A percentile compares a stretch with the other conserved stretches of the same genome.
These are phyloP conservation scores for Aspergillus pseudotamarii DNA, from an alignment of 2,329 filamentous ascomycete species.

Conservation along the genomic window DNA sequence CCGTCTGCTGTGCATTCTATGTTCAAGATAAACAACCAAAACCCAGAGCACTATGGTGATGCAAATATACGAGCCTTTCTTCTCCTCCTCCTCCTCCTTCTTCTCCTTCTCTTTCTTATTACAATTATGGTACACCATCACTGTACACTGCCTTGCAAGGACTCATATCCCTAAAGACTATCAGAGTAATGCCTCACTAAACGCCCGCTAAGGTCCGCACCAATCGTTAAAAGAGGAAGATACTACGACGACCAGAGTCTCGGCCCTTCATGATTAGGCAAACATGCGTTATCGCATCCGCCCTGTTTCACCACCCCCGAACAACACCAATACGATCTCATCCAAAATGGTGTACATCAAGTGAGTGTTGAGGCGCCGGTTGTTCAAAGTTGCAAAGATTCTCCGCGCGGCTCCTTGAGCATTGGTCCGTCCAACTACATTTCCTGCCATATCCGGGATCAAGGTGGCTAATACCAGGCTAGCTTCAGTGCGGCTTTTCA, in stretches of 20 bases:
- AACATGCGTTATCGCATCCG: constrained; percentile 7
- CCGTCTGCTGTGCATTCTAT: not conserved
- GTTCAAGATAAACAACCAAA: not conserved
- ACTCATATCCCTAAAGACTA: not conserved
- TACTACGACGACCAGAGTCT: not conserved
- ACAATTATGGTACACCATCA: not conserved
- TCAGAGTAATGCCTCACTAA: not conserved
- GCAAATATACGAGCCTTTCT: not conserved
- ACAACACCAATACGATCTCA: constrained; percentile 68
- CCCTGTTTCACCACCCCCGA: constrained; percentile 44
- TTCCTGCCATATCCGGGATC: constrained; percentile 86
- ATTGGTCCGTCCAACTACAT: constrained; percentile 89
- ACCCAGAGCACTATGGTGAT: not conserved
- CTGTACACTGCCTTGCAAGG: not conserved
- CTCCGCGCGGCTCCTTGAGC: constrained; percentile 87
- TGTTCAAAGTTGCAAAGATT: constrained; percentile 89
- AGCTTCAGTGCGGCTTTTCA: constrained; percentile 81
- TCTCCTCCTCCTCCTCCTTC: not conserved
- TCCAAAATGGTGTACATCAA: constrained; percentile 72
- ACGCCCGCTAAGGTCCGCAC: not conserved
- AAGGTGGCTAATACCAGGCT: constrained; percentile 86
- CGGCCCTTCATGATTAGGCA: not conserved
- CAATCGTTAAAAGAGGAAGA: not conserved
- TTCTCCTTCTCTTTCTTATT: not conserved
- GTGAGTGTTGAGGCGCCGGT: constrained; percentile 79